A percentile compares a stretch with the other conserved stretches of the same genome.
Conservation (phyloP, 192 early-diverging fungal genomes). For the Coemansia sp. region DNA sequence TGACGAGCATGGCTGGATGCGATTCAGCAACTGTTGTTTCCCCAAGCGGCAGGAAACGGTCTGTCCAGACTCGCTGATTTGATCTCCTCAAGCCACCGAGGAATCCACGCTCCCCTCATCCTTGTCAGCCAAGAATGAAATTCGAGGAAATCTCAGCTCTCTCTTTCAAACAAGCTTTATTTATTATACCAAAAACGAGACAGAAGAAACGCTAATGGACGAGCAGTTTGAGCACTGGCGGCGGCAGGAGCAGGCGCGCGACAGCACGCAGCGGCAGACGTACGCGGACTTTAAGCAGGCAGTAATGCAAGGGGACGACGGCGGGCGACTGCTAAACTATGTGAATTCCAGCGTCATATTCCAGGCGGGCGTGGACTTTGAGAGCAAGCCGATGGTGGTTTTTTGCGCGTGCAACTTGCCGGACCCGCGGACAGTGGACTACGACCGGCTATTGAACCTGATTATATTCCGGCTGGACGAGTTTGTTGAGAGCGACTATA, state of each 20-base stretch:
- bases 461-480: conserved; percentile 63
- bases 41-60: too few species aligned
- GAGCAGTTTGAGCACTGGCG: conserved; percentile 42
- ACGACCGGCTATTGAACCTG: conserved; percentile 70
- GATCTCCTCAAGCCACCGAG: too few species aligned
- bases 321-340: conserved; percentile 34
- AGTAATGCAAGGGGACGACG: conserved; percentile 45
- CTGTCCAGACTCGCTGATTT: too few species aligned
- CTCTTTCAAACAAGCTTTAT: conserved; percentile 6
- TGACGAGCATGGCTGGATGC: too few species aligned
- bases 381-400: conserved; percentile 75
- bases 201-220: conserved; percentile 41
- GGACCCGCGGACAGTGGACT: conserved; percentile 64
- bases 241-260: conserved; percentile 9
- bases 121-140: too few species aligned
- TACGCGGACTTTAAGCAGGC: conserved; percentile 23
- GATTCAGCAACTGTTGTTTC: too few species aligned
- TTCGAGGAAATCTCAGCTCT: too few species aligned
- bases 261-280: conserved; percentile 4
- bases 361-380: conserved; percentile 71
- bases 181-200: background rate
- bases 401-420: conserved; percentile 83
- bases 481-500: conserved; percentile 88
- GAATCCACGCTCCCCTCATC: too few species aligned
- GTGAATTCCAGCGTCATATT: conserved; percentile 44